Base-by-base conservation (phyloP, 1,284 basidiomycete genomes). In the Trametes hirsuta region DNA sequence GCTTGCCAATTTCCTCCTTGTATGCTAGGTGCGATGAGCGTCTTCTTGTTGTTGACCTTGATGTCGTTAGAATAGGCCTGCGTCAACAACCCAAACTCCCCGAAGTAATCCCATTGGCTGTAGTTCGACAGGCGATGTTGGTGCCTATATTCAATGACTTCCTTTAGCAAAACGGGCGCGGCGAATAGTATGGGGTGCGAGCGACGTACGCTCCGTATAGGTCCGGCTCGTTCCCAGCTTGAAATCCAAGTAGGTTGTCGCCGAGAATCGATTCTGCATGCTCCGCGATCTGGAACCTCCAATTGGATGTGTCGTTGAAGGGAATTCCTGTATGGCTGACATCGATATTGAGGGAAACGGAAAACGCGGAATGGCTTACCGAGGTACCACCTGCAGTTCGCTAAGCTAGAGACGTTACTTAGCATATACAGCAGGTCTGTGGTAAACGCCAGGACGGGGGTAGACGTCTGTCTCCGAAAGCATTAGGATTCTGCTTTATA, bases 191-290 rank as follows among this genome's bases (percentile, higher is more conserved):
- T 25, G 47, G 4, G 14, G 10, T 12, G 9, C 9, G 8, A 14
- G 34, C 24, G 58, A 71, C 64, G 55, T 45, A 30, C 69, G 52
- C 45, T 39, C 55, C 70, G 68, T 84, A 90, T 59, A 90, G 75
- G 74, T 91, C 88, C 10, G 89, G 90, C 71, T 92, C 89, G 71
- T 91, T 91, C 3, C 85, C 87, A 5, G 77, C 79, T 69, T 86
- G 82, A 41, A 89, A 69, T 0, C 84, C 87, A 22, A 85, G 71
- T 6, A 91, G 79, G 62, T 80, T 75, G 55, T 80, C 74, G 0
- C 88, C 88, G 0, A 91, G 78, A 59, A 88, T 83, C 22, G 68
- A 47, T 61, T 81, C 75, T 0, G 76, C 78, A 30, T 71, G 72
- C 47, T 76, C 79, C 3, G 82, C 86, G 25, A 88, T 85, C 4